Percentiles rank a stretch among this genome's conserved stretches.
phyloP scores from a whole-genome alignment of 768 basidiomycete genomes.

The Leccinum aurantiacum region DNA sequence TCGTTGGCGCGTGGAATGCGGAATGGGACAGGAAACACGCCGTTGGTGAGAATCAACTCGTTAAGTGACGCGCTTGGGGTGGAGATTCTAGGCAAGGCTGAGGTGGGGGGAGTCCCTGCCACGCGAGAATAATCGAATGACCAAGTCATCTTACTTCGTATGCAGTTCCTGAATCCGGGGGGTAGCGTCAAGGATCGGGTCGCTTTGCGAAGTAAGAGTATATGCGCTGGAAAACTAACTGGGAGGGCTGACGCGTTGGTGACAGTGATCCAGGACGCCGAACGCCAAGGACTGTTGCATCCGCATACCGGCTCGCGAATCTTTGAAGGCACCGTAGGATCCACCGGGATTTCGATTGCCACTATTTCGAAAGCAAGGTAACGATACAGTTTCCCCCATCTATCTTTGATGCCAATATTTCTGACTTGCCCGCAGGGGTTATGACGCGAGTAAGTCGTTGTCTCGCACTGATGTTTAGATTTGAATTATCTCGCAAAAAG shows the following conservation, averaged over 20 bases:
- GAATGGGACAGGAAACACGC: slow-evolving; percentile 76
- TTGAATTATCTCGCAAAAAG: slow-evolving; percentile 36
- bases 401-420: neutral
- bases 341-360: slow-evolving; percentile 94
- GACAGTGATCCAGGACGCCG: slow-evolving; percentile 93
- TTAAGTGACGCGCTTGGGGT: slow-evolving; percentile 89
- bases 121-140: neutral
- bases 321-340: slow-evolving; percentile 96
- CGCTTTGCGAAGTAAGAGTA: slow-evolving; percentile 74
- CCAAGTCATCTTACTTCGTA: slow-evolving; percentile 45
- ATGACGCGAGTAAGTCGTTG: slow-evolving; percentile 68
- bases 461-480: too few relatives aligned
- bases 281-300: slow-evolving; percentile 73
- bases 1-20: neutral
- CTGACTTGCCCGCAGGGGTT: slow-evolving; percentile 56
- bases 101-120: slow-evolving; percentile 48
- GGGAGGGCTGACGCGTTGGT: neutral
- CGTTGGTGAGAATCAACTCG: slow-evolving; percentile 87
- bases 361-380: slow-evolving; percentile 88
- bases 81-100: slow-evolving; percentile 94
- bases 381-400: slow-evolving; percentile 11
- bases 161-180: slow-evolving; percentile 91
- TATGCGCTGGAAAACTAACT: neutral
- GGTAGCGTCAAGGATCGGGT: slow-evolving; percentile 98
- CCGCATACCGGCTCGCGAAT: slow-evolving; percentile 90